A percentile compares a stretch with the other conserved stretches of the same genome.
These are phyloP conservation scores for Paratrimastix pyriformis DNA, from an alignment of 78 protist genomes.

Conservation along the genomic window DNA sequence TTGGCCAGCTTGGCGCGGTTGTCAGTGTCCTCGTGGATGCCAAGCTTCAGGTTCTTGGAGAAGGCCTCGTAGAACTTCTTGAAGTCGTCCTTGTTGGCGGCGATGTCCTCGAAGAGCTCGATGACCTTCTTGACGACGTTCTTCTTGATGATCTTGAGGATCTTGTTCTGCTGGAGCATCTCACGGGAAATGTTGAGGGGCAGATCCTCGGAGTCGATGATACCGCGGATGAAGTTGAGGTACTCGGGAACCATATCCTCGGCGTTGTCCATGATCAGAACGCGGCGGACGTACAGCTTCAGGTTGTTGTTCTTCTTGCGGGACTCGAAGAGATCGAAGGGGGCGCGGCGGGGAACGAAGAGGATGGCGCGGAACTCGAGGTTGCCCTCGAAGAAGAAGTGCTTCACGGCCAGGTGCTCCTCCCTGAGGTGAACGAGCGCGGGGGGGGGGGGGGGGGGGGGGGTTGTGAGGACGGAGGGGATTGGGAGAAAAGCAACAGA, in stretches of 20 bases:
- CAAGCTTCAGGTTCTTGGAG: slow-evolving; percentile 94
- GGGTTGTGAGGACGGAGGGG: not conserved
- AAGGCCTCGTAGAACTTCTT: slow-evolving; percentile 94
- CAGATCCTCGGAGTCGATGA: slow-evolving; percentile 98
- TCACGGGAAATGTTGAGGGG: slow-evolving; percentile 99
- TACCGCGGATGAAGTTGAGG: slow-evolving; percentile 91
- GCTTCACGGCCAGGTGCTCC: slow-evolving; percentile 65
- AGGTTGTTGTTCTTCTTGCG: slow-evolving; percentile 94
- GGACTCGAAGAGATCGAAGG: slow-evolving; percentile 94
- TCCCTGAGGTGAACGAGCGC: slow-evolving; percentile 19
- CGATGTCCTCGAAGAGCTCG: slow-evolving; percentile 88
- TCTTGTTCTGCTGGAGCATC: slow-evolving; percentile 96
- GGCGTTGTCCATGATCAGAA: slow-evolving; percentile 98
- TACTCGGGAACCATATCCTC: slow-evolving; percentile 97
- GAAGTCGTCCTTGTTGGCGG: slow-evolving; percentile 93
- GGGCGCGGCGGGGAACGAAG: slow-evolving; percentile 95
- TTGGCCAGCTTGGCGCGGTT: slow-evolving; percentile 92
- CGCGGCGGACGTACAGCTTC: slow-evolving; percentile 97
- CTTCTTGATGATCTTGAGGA: slow-evolving; percentile 94
- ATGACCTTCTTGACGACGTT: slow-evolving; percentile 94
- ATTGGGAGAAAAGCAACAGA: slow-evolving; percentile 28
- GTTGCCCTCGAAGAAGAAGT: slow-evolving; percentile 97
- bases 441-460: too few relatives aligned
- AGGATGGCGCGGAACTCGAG: slow-evolving; percentile 94
- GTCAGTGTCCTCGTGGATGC: slow-evolving; percentile 95